A percentile compares a stretch with the other conserved stretches of the same genome.
These are phyloP conservation scores for Withania somnifera DNA, from an alignment of 305 asterid species.

Conservation along the genomic window DNA sequence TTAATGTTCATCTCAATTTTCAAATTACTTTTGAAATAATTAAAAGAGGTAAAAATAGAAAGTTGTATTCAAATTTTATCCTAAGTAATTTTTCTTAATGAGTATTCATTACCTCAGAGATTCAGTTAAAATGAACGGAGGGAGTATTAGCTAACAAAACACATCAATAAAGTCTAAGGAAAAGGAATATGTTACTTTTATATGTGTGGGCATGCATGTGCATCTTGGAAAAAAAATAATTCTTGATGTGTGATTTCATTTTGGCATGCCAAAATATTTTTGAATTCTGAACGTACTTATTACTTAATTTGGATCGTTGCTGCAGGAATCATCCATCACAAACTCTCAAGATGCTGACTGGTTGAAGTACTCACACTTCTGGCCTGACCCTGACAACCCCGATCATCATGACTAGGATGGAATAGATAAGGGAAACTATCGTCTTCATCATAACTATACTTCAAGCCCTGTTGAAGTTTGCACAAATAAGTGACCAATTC, in stretches of 20 bases:
- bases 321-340: conserved; percentile 68
- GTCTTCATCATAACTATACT: conserved; percentile 21
- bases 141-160: neutral
- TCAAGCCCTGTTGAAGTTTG: conserved; percentile 17
- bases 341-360: conserved; percentile 88
- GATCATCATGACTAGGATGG: conserved; percentile 91
- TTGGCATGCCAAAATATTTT: neutral
- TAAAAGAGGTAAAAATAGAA: too few relatives aligned
- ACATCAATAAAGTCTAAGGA: neutral
- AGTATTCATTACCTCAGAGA: too few relatives aligned
- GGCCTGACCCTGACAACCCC: conserved; percentile 94
- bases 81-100: too few relatives aligned
- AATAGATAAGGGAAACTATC: too few relatives aligned
- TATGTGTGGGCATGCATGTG: neutral
- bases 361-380: conserved; percentile 86
- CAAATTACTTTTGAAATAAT: too few relatives aligned
- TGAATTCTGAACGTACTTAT: neutral
- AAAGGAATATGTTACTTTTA: neutral
- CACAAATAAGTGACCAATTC: conserved; percentile 13
- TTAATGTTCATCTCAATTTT: too few relatives aligned
- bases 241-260: neutral
- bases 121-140: too few relatives aligned
- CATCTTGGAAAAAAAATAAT: neutral
- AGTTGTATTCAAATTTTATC: too few relatives aligned
- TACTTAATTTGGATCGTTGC: neutral